phyloP scores from a whole-genome alignment of 2,329 filamentous ascomycete genomes.

The Tolypocladium nubicola region DNA sequence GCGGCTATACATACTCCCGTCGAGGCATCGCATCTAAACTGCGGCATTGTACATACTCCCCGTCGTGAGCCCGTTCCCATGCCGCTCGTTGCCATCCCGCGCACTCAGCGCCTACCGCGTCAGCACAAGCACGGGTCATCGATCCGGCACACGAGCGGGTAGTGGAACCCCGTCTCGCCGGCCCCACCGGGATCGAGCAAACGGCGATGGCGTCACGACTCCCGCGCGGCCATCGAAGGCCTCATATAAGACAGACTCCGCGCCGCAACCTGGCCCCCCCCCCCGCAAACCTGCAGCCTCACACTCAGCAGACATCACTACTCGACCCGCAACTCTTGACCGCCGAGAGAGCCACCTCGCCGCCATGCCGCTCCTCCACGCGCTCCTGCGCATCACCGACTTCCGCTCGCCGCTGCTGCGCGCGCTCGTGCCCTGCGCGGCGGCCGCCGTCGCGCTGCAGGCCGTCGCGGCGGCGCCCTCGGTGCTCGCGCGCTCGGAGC shows the following conservation, averaged over 20 bases:
- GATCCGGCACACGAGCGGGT: not conserved
- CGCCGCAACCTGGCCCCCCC: not conserved
- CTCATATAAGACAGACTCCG: not conserved
- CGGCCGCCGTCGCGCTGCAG: constrained; percentile 54
- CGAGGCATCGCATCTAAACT: no score
- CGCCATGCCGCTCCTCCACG: constrained; percentile 25
- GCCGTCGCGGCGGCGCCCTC: constrained; percentile 51
- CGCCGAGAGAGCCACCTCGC: not conserved
- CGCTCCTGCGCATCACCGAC: constrained; percentile 48
- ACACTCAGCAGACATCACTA: no score
- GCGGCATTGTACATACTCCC: no score
- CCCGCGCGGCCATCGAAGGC: not conserved
- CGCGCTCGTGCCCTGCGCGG: constrained; percentile 50
- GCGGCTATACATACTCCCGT: not conserved
- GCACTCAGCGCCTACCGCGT: not conserved
- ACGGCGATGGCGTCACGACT: not conserved
- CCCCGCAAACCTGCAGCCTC: no score
- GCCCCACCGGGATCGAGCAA: not conserved
- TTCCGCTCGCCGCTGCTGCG: constrained; percentile 52
- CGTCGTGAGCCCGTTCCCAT: not conserved
- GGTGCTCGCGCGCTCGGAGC: constrained; percentile 48
- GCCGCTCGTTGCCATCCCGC: not conserved
- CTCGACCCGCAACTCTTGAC: no score
- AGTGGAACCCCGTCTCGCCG: not conserved
- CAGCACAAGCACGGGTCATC: not conserved